Evolutionary conservation across 2,329 filamentous ascomycete genomes (phyloP).

Genomic region (Apiospora kogelbergensis): DNA sequence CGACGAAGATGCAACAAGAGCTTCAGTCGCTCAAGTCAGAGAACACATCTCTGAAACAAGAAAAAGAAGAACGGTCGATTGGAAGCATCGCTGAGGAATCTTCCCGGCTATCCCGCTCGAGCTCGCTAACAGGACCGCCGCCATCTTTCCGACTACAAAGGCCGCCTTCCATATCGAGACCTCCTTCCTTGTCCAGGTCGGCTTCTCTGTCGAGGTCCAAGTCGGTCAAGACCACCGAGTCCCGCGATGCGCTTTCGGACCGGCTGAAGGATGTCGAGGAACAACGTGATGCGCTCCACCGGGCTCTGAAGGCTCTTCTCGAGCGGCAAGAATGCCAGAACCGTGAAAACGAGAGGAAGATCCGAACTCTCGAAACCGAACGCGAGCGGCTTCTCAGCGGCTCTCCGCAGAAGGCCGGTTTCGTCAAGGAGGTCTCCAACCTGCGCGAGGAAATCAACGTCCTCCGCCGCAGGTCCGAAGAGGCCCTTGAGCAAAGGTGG

Average conservation of each 20-base stretch:
- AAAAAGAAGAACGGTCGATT: slow-evolving; percentile 33
- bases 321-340: slow-evolving; percentile 84
- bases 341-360: slow-evolving; percentile 78
- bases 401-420: slow-evolving; percentile 73
- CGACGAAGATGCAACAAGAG: slow-evolving; percentile 85
- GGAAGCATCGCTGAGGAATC: slow-evolving; percentile 35
- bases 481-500: slow-evolving; percentile 94
- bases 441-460: slow-evolving; percentile 83
- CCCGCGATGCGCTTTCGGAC: slow-evolving; percentile 70
- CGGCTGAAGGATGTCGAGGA: slow-evolving; percentile 89
- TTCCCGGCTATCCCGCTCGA: slow-evolving; percentile 40
- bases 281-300: slow-evolving; percentile 89
- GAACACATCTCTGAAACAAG: slow-evolving; percentile 55
- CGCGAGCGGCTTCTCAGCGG: slow-evolving; percentile 69
- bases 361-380: slow-evolving; percentile 74
- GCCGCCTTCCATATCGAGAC: slow-evolving; percentile 36
- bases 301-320: slow-evolving; percentile 79
- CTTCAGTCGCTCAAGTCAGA: slow-evolving; percentile 68
- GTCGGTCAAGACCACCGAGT: slow-evolving; percentile 57
- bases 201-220: slow-evolving; percentile 59
- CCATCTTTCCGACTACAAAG: slow-evolving; percentile 26
- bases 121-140: slow-evolving; percentile 36
- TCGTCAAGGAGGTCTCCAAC: slow-evolving; percentile 77
- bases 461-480: slow-evolving; percentile 83
- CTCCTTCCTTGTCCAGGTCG: slow-evolving; percentile 21